A percentile compares a stretch with the other conserved stretches of the same genome.
Conservation (phyloP, 441 rosid genomes). For the Mallotus japonicus region DNA sequence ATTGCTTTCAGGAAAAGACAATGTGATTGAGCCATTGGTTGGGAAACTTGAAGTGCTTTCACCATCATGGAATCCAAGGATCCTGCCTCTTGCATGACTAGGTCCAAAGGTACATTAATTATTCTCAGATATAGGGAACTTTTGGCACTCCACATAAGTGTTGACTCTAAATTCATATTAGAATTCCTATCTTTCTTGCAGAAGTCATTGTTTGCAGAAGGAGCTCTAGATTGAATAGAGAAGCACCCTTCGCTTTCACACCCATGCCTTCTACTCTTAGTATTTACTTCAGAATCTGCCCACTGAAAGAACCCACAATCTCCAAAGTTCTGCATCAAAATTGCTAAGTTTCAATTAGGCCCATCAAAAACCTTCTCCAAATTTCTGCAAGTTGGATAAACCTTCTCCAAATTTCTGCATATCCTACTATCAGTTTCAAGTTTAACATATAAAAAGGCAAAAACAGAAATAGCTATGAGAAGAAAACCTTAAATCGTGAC, state of each 20-base stretch:
- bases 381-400: not conserved
- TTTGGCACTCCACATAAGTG: not conserved
- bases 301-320: conserved; percentile 30
- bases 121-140: not conserved
- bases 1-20: not conserved
- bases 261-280: not conserved
- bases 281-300: conserved; percentile 16
- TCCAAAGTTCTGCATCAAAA: conserved; percentile 30
- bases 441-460: no score
- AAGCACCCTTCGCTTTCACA: not conserved
- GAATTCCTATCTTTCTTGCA: not conserved
- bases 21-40: not conserved
- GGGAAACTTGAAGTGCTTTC: not conserved
- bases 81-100: conserved; percentile 4
- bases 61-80: not conserved
- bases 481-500: not conserved
- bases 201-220: not conserved
- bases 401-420: not conserved
- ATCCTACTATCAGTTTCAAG: no score
- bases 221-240: not conserved
- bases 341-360: conserved; percentile 11
- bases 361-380: not conserved
- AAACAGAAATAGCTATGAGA: not conserved
- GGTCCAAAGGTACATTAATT: not conserved
- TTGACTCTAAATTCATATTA: not conserved